Evolutionary conservation across 768 basidiomycete genomes (phyloP), one percentile per base, ranked within the genome.

Genomic region (Suillus fuscotomentosus): DNA sequence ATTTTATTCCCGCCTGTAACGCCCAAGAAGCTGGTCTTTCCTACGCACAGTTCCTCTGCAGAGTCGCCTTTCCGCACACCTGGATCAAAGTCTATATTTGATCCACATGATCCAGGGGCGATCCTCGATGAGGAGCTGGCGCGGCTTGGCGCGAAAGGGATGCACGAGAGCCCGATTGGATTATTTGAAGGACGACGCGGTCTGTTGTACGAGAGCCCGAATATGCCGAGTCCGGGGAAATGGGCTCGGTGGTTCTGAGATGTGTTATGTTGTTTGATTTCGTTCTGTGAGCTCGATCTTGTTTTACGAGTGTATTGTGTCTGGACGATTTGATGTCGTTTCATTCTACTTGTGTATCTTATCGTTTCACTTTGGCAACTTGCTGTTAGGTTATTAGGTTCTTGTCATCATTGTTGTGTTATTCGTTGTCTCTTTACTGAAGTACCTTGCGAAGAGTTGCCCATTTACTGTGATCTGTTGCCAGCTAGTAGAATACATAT

Each of bases 141-240:
- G 56, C 78, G 87, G 63, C 75, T 86, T 63, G 80, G 82, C 4
- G 71, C 67, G 53, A 78, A 69, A 64, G 79, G 75, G 5, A 70
- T 74, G 36, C 82, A 82, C 24, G 87, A 88, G 42, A 91, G 89
- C 69, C 91, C 90, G 0, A 81, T 77, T 0, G 89, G 90, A 1
- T 70, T 91, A 59, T 93, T 86, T 73, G 91, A 87, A 48, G 82
- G 83, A 67, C 82, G 80, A 20, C 79, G 80, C 36, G 81, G 82
- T 42, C 70, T 89, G 67, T 70, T 92, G 69, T 93, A 91, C 68
- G 88, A 91, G 67, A 92, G 90, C 72, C 91, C 91, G n/a, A 87
- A 84, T 56, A 66, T 82, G 65, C 69, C 81, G 54, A 88, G 86
- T 69, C 87, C 88, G 2, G 82, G 82, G 22, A 82, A 82, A 69